Evolutionary conservation across 306 rosid species (phyloP).

Genomic region (Casuarina equisetifolia): DNA sequence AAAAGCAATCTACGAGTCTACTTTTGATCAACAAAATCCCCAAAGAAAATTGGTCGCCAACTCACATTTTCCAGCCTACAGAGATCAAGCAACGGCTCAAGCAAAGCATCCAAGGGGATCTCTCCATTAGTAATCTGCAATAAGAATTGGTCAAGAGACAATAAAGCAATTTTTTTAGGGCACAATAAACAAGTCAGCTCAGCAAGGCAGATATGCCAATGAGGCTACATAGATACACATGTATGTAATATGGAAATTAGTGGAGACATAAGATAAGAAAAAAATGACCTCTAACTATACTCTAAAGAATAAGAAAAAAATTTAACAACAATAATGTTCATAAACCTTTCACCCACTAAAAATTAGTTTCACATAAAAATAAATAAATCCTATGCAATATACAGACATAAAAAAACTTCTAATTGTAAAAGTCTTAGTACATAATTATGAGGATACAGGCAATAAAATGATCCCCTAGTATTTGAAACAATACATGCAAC

Average conservation of each 20-base stretch:
- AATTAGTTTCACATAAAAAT: neutral
- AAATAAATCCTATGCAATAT: neutral
- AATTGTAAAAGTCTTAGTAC: neutral
- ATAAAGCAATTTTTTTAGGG: conserved; percentile 8
- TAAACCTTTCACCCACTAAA: neutral
- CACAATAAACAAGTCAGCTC: conserved; percentile 26
- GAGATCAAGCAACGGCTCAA: conserved; percentile 75
- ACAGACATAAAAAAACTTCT: neutral
- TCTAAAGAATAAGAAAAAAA: neutral
- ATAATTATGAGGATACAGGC: neutral
- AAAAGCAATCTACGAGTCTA: neutral
- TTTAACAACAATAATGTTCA: neutral
- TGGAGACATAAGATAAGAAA: neutral
- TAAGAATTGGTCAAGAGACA: neutral
- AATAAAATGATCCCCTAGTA: neutral
- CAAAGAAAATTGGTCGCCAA: conserved; percentile 14
- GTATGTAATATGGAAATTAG: neutral
- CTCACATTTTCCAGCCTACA: conserved; percentile 75
- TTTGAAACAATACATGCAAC: neutral
- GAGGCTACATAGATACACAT: neutral
- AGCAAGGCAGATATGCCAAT: conserved; percentile 12
- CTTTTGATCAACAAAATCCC: neutral
- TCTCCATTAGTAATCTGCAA: conserved; percentile 73
- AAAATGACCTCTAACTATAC: neutral
- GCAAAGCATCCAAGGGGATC: conserved; percentile 52